Percentiles rank a stretch among this genome's conserved stretches.
Conservation (phyloP, 2,329 filamentous ascomycete species). For the Pochonia chlamydosporia region DNA sequence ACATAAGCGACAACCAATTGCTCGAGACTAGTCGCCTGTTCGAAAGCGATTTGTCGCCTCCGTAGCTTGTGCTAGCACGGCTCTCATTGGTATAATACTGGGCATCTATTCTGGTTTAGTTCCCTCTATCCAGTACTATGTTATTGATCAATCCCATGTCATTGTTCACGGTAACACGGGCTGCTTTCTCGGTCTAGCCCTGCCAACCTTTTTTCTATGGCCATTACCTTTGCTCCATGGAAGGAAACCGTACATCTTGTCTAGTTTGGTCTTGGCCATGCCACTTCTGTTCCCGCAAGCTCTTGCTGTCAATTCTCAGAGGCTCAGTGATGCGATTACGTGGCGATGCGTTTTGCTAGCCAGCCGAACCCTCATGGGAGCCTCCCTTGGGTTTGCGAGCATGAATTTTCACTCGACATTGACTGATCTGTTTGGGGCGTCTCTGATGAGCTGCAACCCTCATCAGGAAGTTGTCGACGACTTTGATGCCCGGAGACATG, state of each 20-base stretch:
- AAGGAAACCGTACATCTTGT: slow-evolving; percentile 69
- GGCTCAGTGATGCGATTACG: slow-evolving; percentile 47
- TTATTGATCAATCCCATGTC: slow-evolving; percentile 62
- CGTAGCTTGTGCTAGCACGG: slow-evolving; percentile 68
- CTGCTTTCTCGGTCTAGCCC: slow-evolving; percentile 64
- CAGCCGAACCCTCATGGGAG: slow-evolving; percentile 60
- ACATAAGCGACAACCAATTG: slow-evolving; percentile 58
- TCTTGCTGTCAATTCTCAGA: slow-evolving; percentile 51
- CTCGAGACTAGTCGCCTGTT: slow-evolving; percentile 62
- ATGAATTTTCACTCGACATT: slow-evolving; percentile 71
- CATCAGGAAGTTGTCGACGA: slow-evolving; percentile 65
- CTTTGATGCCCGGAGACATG: slow-evolving; percentile 66
- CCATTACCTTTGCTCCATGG: slow-evolving; percentile 70
- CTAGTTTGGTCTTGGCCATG: slow-evolving; percentile 61
- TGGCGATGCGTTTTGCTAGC: slow-evolving; percentile 59
- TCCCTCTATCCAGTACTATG: slow-evolving; percentile 72
- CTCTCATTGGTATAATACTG: slow-evolving; percentile 62
- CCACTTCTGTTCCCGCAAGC: slow-evolving; percentile 73
- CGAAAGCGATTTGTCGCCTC: slow-evolving; percentile 65
- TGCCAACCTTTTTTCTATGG: slow-evolving; percentile 68
- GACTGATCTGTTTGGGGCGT: slow-evolving; percentile 71
- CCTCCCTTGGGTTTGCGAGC: slow-evolving; percentile 66
- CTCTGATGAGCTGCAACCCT: slow-evolving; percentile 64
- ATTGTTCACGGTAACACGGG: slow-evolving; percentile 68
- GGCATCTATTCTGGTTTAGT: slow-evolving; percentile 76